Evolutionary conservation across 139 green algal genomes (phyloP), one percentile per base, ranked within the genome.

Genomic region (Haematococcus lacustris): DNA sequence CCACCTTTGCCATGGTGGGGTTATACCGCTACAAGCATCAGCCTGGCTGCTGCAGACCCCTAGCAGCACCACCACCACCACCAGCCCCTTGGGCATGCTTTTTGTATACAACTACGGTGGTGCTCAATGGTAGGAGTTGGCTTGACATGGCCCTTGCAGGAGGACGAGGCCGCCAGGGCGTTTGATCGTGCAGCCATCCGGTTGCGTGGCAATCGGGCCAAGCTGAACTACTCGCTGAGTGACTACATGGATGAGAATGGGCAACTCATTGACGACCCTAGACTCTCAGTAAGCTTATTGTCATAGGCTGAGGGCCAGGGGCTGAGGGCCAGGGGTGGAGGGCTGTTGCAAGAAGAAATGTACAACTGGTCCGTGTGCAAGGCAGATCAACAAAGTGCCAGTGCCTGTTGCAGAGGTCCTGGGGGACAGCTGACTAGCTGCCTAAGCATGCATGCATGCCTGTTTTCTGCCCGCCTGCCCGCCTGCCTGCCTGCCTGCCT

Each of bases 111-210:
- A n/a, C n/a, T n/a, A n/a, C n/a, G n/a, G n/a, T n/a, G n/a, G n/a
- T n/a, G n/a, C n/a, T n/a, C n/a, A n/a, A n/a, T n/a, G n/a, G n/a
- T n/a, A n/a, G n/a, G n/a, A n/a, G n/a, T n/a, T n/a, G n/a, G n/a
- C n/a, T n/a, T n/a, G n/a, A n/a, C n/a, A n/a, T n/a, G n/a, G n/a
- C n/a, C n/a, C 7, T 28, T 68, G 9, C 75, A 68, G 23, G 82
- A 88, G 71, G 53, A 85, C 3, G 82, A 88, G 7, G 82, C 82
- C 0, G 82, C 82, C 0, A 51, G 71, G 0, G 70, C 78, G 25
- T 88, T 88, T 68, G 82, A 88, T 68, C 61, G 73, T 30, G 82
- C 82, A 6, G 82, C 82, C 17, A 70, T 85, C 32, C 70, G 76
- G 35, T 53, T 88, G 38, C 68, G 79, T 1, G 79, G 79, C 53